Evolutionary conservation across 306 rosid species (phyloP).

Genomic region (Arachis stenosperma): DNA sequence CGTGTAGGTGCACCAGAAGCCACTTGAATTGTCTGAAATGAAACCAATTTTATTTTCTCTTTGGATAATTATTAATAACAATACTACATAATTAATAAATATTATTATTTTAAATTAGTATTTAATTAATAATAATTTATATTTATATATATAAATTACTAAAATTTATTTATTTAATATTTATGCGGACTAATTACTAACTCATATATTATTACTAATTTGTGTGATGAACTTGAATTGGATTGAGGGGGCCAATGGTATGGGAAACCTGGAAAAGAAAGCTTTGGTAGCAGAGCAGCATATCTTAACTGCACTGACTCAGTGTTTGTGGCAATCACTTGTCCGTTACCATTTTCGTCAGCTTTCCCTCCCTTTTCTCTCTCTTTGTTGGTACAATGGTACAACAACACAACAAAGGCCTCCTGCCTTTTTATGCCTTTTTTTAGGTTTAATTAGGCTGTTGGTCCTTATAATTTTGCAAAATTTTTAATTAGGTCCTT

Average conservation of each 20-base stretch:
- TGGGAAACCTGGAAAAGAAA: slow-evolving; percentile 12
- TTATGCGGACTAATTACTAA: too few species aligned
- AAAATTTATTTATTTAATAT: too few species aligned
- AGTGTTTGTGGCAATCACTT: slow-evolving; percentile 32
- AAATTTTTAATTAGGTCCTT: too few species aligned
- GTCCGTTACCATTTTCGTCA: slow-evolving; percentile 43
- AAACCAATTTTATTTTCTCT: neutral
- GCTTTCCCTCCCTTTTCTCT: neutral
- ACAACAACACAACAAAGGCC: slow-evolving; percentile 36
- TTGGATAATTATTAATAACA: neutral
- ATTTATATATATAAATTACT: too few species aligned
- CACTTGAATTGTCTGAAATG: neutral
- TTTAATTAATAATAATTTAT: too few species aligned
- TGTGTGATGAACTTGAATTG: too few species aligned
- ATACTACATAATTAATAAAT: too few species aligned
- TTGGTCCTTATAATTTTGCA: too few species aligned
- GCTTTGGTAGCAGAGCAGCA: slow-evolving; percentile 11
- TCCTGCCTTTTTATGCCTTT: slow-evolving; percentile 43
- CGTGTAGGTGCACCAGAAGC: neutral
- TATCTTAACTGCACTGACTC: slow-evolving; percentile 38
- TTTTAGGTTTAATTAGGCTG: too few species aligned
- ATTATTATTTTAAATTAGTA: too few species aligned
- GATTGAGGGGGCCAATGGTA: neutral
- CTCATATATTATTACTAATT: too few species aligned
- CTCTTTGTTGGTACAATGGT: slow-evolving; percentile 40